Evolutionary conservation across 768 basidiomycete genomes (phyloP), one percentile per base, ranked within the genome.

Genomic region (Rhizopogon vulgaris): DNA sequence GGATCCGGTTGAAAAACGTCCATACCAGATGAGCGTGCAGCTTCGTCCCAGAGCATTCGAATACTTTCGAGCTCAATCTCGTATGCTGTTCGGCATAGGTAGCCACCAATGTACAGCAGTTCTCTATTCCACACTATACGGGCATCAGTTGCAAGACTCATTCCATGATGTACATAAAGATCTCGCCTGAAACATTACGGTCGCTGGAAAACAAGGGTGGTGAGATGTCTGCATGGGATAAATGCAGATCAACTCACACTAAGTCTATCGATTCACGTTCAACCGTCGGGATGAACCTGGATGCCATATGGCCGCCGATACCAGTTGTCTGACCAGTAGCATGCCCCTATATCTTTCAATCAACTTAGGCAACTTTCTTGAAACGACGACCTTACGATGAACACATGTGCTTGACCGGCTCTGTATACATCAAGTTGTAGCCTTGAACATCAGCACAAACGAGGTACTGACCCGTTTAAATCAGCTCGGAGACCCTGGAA

Each of bases 261-360:
- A 94, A 73, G 68, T 91, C 93, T 56, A 94, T 87, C 0, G 87
- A 88, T 70, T 98, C 95, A 55, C 95, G 80, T 66, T 98, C 95
- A 7, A 98, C 94, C 0, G 94, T 97, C 9, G 93, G 90, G 52
- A 98, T 94, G 63, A 96, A 96, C 3, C 94, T 76, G 8, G 89
- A 85, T 0, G 91, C 75, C 60, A 87, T 74, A 52, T 85, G 80
- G 0, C 82, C 82, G 2, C 78, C 80, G 28, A 84, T 70, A 38
- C 95, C 94, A 1, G 94, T 95, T 9, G 93, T 95, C 69, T 98
- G 95, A 4, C 78, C 85, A 3, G 93, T 96, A 14, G 91, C 82
- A 65, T 94, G 92, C 12, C 92, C 91, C 88, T 90, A 48, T 15
- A 38, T 11, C 24, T n/a, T 42, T 18, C 39, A 6, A 22, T 61